These are phyloP conservation scores for Penicillium sclerotiorum DNA, from an alignment of 2,329 filamentous ascomycete genomes.

Conservation along the genomic window DNA sequence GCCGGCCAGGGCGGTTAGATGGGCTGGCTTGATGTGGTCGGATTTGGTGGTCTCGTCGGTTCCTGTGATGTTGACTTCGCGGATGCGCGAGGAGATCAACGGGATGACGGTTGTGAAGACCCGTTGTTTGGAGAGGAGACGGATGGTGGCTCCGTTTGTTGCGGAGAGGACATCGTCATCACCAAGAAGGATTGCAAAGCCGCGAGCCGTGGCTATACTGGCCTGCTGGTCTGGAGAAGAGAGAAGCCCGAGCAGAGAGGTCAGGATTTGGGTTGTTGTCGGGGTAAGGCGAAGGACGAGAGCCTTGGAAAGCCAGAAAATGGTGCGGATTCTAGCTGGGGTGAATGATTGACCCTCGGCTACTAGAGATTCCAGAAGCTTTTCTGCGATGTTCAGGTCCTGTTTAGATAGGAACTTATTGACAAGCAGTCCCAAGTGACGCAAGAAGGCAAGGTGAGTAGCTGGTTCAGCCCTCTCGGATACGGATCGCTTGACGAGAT, in stretches of 20 bases:
- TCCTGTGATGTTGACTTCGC: constrained; percentile 38
- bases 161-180: constrained; percentile 64
- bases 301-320: constrained; percentile 65
- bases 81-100: constrained; percentile 57
- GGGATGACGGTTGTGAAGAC: constrained; percentile 64
- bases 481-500: constrained; percentile 39
- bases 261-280: constrained; percentile 54
- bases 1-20: constrained; percentile 65
- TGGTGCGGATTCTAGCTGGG: constrained; percentile 53
- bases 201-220: constrained; percentile 56
- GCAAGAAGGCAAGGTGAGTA: constrained; percentile 44
- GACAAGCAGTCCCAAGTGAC: constrained; percentile 44
- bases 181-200: constrained; percentile 62
- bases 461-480: constrained; percentile 32
- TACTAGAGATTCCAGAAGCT: constrained; percentile 37
- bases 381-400: constrained; percentile 33
- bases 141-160: constrained; percentile 63
- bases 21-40: constrained; percentile 58
- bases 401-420: constrained; percentile 46
- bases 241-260: constrained; percentile 51
- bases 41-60: constrained; percentile 35
- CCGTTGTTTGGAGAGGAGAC: constrained; percentile 65
- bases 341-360: constrained; percentile 28
- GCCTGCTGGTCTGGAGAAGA: constrained; percentile 48
- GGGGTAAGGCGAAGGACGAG: constrained; percentile 58